Percentiles rank a stretch among this genome's conserved stretches.
Conservation (phyloP, 208 protist species). For the Acanthamoeba healyi region DNA sequence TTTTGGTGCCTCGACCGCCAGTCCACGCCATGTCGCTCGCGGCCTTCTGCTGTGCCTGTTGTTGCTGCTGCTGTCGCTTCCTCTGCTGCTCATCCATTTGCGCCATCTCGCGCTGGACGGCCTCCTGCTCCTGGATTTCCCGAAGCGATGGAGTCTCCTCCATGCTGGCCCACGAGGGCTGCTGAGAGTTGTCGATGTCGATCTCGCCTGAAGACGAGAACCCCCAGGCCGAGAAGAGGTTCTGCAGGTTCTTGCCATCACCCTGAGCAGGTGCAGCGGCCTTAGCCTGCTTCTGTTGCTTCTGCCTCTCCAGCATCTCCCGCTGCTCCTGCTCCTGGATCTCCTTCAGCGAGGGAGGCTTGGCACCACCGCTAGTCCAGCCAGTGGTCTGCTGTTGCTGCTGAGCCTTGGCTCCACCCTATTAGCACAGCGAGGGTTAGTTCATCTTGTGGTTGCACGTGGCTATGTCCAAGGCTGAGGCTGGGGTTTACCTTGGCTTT, state of each 20-base stretch:
- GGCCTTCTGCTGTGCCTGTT: not conserved
- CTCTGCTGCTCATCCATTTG: slow-evolving; percentile 47
- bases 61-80: not conserved
- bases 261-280: not conserved
- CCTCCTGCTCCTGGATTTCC: slow-evolving; percentile 46
- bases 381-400: not conserved
- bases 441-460: not conserved
- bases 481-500: not conserved
- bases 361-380: not conserved
- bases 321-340: slow-evolving; percentile 50
- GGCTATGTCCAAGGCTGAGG: not conserved
- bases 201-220: not conserved
- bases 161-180: slow-evolving; percentile 21
- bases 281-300: slow-evolving; percentile 34
- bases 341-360: slow-evolving; percentile 45
- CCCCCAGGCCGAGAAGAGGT: slow-evolving; percentile 1
- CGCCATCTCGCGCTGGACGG: slow-evolving; percentile 23
- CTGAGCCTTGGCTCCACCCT: not conserved
- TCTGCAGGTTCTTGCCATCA: not conserved
- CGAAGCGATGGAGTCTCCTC: not conserved
- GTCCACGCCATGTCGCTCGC: not conserved
- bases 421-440: not conserved
- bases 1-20: not conserved
- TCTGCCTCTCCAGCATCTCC: slow-evolving; percentile 34
- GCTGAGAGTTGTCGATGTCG: not conserved